A percentile compares a stretch with the other conserved stretches of the same genome.
Conservation (phyloP, 352 stramenopile species). For the Phytophthora crassamura region DNA sequence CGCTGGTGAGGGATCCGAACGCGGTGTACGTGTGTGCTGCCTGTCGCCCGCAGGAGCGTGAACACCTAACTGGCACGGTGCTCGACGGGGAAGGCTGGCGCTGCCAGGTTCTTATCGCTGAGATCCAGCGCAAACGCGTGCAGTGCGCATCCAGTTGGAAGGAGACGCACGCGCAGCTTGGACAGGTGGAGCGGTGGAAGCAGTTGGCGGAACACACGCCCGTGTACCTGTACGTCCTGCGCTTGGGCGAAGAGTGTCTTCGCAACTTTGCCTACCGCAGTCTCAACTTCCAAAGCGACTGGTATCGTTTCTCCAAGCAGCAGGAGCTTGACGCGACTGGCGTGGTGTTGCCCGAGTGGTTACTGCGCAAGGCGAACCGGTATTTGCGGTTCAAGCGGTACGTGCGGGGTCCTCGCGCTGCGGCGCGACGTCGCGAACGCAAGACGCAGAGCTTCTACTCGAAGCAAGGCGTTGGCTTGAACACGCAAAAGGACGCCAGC, state of each 20-base stretch:
- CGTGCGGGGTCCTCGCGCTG: slow-evolving; percentile 66
- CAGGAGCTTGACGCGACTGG: slow-evolving; percentile 47
- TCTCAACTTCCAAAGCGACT: slow-evolving; percentile 79
- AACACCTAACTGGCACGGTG: slow-evolving; percentile 43
- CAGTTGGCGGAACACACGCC: slow-evolving; percentile 75
- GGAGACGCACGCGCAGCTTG: slow-evolving; percentile 65
- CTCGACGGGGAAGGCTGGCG: slow-evolving; percentile 57
- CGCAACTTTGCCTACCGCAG: slow-evolving; percentile 80
- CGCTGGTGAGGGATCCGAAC: slow-evolving; percentile 66
- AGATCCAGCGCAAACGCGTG: slow-evolving; percentile 72
- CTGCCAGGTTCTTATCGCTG: slow-evolving; percentile 72
- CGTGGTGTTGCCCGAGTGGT: slow-evolving; percentile 57
- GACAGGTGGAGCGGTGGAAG: slow-evolving; percentile 70
- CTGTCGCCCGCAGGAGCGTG: slow-evolving; percentile 69
- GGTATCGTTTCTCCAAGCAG: slow-evolving; percentile 59
- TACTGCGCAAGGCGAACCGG: slow-evolving; percentile 79
- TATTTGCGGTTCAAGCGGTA: slow-evolving; percentile 90
- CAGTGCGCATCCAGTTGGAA: slow-evolving; percentile 73
- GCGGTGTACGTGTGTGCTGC: slow-evolving; percentile 77
- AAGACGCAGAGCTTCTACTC: slow-evolving; percentile 87
- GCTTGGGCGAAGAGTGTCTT: slow-evolving; percentile 86
- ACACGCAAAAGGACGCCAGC: slow-evolving; percentile 63
- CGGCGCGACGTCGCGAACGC: slow-evolving; percentile 55
- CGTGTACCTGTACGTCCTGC: slow-evolving; percentile 85
- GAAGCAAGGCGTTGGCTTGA: slow-evolving; percentile 58